These are phyloP conservation scores for Aureobasidium subglaciale DNA, from an alignment of 2,329 filamentous ascomycete genomes.

Conservation along the genomic window DNA sequence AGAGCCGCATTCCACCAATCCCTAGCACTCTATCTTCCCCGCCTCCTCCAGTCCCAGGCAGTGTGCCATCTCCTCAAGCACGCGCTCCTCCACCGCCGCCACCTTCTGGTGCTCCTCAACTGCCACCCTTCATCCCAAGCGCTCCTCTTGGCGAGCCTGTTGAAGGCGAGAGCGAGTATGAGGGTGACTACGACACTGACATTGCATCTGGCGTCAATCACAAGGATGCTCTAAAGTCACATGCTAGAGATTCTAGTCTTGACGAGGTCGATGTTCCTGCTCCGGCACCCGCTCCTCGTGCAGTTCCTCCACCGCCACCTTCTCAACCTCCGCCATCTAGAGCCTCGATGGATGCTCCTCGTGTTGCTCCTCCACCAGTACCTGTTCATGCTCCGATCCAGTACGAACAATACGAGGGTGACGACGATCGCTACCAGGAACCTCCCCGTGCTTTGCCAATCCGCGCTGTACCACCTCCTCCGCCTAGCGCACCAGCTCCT, in stretches of 20 bases:
- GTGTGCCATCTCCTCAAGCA: slow-evolving; percentile 25
- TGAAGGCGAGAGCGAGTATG: slow-evolving; percentile 85
- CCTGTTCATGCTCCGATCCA: slow-evolving; percentile 32
- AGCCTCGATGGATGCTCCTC: slow-evolving; percentile 63
- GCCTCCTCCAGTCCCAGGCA: too few species aligned
- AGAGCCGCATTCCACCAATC: slow-evolving; percentile 31
- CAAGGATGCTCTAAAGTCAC: slow-evolving; percentile 79
- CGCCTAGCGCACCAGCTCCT: slow-evolving; percentile 29
- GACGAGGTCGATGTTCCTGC: slow-evolving; percentile 48
- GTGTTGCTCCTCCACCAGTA: slow-evolving; percentile 58
- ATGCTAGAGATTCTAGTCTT: slow-evolving; percentile 67
- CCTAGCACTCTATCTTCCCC: slow-evolving; percentile 27
- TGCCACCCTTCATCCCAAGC: slow-evolving; percentile 19
- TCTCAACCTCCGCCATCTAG: slow-evolving; percentile 48
- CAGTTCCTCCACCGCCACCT: slow-evolving; percentile 51
- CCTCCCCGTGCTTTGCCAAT: slow-evolving; percentile 13
- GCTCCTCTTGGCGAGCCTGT: slow-evolving; percentile 51
- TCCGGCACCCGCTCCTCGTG: slow-evolving; percentile 31
- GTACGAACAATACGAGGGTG: slow-evolving; percentile 12
- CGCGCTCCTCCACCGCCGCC: slow-evolving; percentile 45
- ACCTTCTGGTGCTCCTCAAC: slow-evolving; percentile 30
- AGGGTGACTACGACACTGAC: slow-evolving; percentile 96
- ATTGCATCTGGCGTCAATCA: slow-evolving; percentile 90
- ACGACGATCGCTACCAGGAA: slow-evolving; percentile 14
- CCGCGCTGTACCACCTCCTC: slow-evolving; percentile 22